phyloP scores from a whole-genome alignment of 129 eudicot species.

The Kitagawia praeruptora region DNA sequence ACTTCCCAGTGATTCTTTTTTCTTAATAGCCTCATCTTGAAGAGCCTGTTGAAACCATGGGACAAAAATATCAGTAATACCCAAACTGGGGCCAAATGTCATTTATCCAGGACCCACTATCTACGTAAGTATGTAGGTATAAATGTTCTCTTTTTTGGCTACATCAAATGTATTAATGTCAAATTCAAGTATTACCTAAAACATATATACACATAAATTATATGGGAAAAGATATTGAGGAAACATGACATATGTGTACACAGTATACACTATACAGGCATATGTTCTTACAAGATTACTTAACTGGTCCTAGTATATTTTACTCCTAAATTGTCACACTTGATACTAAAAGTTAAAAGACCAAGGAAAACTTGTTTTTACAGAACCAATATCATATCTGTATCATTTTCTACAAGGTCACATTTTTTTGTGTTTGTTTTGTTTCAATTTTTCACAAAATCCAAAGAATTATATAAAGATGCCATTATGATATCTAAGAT shows the following conservation, averaged over 20 bases:
- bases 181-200: not conserved
- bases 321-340: not conserved
- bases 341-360: not conserved
- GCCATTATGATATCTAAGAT: not conserved
- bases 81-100: not conserved
- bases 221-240: no score
- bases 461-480: not conserved
- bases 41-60: conserved; percentile 24
- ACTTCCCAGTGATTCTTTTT: conserved; percentile 38
- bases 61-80: not conserved
- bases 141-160: no score
- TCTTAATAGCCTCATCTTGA: conserved; percentile 39
- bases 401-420: not conserved
- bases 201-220: no score
- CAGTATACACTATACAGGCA: not conserved
- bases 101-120: not conserved
- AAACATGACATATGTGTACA: not conserved
- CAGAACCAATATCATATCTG: not conserved
- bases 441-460: not conserved
- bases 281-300: not conserved
- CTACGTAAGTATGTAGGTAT: not conserved
- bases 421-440: not conserved
- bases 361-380: not conserved
- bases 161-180: not conserved
- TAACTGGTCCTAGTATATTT: not conserved